Evolutionary conservation across 805 yeast species (phyloP).

Genomic region (Lipomyces japonicus): DNA sequence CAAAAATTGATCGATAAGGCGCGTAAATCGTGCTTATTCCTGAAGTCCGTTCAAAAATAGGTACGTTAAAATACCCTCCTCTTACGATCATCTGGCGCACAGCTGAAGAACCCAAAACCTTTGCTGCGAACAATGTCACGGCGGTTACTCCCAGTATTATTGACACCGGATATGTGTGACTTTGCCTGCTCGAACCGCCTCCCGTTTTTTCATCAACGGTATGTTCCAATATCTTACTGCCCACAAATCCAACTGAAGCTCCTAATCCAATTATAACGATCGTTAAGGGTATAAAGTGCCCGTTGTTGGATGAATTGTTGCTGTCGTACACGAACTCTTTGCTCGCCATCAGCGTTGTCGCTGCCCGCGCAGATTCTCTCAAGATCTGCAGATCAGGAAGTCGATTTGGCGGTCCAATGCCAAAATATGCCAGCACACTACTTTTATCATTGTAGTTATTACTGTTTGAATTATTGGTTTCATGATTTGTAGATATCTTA

Average conservation of each 20-base stretch:
- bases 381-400: too few species aligned
- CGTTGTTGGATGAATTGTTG: too few species aligned
- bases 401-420: too few species aligned
- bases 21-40: slow-evolving; percentile 1
- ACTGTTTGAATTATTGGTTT: too few species aligned
- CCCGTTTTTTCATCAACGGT: neutral
- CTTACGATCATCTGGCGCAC: slow-evolving; percentile 8
- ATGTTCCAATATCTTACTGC: neutral
- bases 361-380: too few species aligned
- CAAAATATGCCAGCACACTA: too few species aligned
- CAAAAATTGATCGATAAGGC: slow-evolving; percentile 7
- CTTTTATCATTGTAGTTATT: too few species aligned
- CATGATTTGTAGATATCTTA: too few species aligned
- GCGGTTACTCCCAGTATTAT: slow-evolving; percentile 7
- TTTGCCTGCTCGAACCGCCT: slow-evolving; percentile 18
- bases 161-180: slow-evolving; percentile 21
- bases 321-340: too few species aligned
- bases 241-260: neutral
- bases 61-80: slow-evolving; percentile 17
- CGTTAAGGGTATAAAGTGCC: neutral
- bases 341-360: too few species aligned
- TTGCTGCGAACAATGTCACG: slow-evolving; percentile 7
- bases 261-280: neutral
- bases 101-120: slow-evolving; percentile 8
- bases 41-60: neutral